These are phyloP conservation scores for Arthroderma uncinatum DNA, from an alignment of 2,329 filamentous ascomycete genomes.

Conservation along the genomic window DNA sequence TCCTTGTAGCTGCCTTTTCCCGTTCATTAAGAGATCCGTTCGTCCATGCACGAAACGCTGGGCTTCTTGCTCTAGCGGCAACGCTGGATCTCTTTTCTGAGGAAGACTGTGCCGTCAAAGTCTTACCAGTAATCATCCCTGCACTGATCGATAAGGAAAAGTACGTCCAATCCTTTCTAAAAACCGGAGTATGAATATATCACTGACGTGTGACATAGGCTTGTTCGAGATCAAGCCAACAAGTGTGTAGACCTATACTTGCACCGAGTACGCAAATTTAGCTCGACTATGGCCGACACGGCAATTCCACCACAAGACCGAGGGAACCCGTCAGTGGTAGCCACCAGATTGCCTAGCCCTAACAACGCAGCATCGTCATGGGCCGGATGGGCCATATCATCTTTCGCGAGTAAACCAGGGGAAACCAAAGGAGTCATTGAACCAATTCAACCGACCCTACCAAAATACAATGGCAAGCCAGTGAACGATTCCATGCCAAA, in stretches of 20 bases:
- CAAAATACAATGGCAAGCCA: neutral
- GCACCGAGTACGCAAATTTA: constrained; percentile 67
- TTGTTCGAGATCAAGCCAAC: constrained; percentile 80
- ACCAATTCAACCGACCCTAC: constrained; percentile 24
- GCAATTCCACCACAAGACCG: constrained; percentile 56
- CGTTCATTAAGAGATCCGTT: constrained; percentile 87
- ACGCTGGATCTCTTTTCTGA: constrained; percentile 79
- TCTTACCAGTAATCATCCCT: constrained; percentile 75
- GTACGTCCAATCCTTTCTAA: constrained; percentile 23
- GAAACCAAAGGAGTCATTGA: constrained; percentile 79
- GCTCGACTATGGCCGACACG: constrained; percentile 66
- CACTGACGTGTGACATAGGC: constrained; percentile 25
- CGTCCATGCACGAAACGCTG: constrained; percentile 82
- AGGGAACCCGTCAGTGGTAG: constrained; percentile 34
- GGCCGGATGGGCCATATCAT: constrained; percentile 97
- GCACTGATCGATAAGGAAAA: constrained; percentile 90
- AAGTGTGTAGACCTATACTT: constrained; percentile 84
- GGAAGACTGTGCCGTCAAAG: constrained; percentile 74
- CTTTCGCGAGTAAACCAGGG: constrained; percentile 89
- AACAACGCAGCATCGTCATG: constrained; percentile 55
- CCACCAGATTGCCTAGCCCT: constrained; percentile 68
- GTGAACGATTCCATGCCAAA: neutral
- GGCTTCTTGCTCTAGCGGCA: constrained; percentile 71
- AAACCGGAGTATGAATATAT: neutral
- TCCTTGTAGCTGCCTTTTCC: constrained; percentile 83